These are phyloP conservation scores for Fraxinus greggii DNA, from an alignment of 305 asterid genomes.

Conservation along the genomic window DNA sequence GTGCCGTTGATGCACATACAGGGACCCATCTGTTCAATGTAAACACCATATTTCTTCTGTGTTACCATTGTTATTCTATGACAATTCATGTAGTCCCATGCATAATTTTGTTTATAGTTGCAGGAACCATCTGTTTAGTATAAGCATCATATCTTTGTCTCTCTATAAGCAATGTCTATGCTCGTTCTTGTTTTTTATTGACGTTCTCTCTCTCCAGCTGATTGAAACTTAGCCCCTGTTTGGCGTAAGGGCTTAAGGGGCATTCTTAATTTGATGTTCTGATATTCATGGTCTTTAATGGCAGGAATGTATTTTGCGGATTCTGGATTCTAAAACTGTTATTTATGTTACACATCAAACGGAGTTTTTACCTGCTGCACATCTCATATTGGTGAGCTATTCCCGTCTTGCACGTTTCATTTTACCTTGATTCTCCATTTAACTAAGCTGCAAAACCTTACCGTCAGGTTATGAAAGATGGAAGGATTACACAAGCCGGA, in stretches of 20 bases:
- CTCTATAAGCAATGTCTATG: neutral
- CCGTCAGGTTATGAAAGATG: conserved; percentile 72
- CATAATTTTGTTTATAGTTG: neutral
- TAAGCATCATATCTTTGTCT: neutral
- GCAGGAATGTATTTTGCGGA: conserved; percentile 72
- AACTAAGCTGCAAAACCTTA: neutral
- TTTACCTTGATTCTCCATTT: neutral
- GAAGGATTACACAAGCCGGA: conserved; percentile 68
- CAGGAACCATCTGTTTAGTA: neutral
- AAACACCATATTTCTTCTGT: conserved; percentile 15
- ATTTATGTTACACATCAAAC: conserved; percentile 83
- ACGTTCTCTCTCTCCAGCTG: neutral
- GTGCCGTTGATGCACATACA: conserved; percentile 96
- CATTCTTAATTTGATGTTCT: neutral
- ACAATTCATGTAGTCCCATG: neutral
- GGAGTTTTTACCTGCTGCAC: conserved; percentile 80
- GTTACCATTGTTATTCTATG: neutral
- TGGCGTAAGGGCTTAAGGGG: neutral
- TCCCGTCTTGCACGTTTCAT: conserved; percentile 10
- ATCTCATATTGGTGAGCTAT: conserved; percentile 63
- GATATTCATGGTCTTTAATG: conserved; percentile 10
- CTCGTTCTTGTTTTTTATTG: neutral
- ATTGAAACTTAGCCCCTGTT: neutral
- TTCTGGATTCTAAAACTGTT: conserved; percentile 60
- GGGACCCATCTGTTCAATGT: conserved; percentile 87